These are phyloP conservation scores for Tirmania nivea DNA, from an alignment of 495 filamentous ascomycete genomes.

Conservation along the genomic window DNA sequence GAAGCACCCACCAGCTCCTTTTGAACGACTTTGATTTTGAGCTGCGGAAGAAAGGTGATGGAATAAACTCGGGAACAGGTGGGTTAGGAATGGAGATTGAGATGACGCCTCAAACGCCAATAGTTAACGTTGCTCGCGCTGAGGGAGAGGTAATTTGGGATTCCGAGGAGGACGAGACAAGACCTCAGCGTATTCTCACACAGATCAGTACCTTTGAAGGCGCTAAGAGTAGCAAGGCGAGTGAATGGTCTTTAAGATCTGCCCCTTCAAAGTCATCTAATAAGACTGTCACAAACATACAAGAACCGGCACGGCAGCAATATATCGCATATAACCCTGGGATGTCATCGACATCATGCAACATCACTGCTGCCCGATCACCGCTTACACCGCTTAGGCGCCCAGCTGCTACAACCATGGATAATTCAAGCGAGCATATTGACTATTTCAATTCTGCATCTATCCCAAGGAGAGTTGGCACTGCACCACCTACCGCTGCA, in stretches of 20 bases:
- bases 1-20: neutral
- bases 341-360: neutral
- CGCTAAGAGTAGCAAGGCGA: too few species aligned
- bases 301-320: neutral
- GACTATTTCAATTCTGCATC: too few species aligned
- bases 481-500: neutral
- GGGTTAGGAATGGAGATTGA: neutral
- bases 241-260: too few species aligned
- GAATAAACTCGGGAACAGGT: neutral
- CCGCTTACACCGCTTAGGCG: too few species aligned
- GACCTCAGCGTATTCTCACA: neutral
- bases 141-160: neutral
- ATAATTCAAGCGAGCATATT: too few species aligned
- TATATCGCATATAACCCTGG: neutral
- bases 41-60: neutral
- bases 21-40: neutral
- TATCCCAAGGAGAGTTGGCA: too few species aligned
- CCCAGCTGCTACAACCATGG: too few species aligned
- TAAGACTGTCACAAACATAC: too few species aligned
- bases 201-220: too few species aligned
- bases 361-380: neutral
- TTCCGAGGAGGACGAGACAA: neutral
- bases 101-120: neutral
- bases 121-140: neutral
- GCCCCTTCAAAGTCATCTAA: too few species aligned